A percentile compares a stretch with the other conserved stretches of the same genome.
phyloP scores from a whole-genome alignment of 2,329 filamentous ascomycete species.

The Fusarium pseudonygamai region DNA sequence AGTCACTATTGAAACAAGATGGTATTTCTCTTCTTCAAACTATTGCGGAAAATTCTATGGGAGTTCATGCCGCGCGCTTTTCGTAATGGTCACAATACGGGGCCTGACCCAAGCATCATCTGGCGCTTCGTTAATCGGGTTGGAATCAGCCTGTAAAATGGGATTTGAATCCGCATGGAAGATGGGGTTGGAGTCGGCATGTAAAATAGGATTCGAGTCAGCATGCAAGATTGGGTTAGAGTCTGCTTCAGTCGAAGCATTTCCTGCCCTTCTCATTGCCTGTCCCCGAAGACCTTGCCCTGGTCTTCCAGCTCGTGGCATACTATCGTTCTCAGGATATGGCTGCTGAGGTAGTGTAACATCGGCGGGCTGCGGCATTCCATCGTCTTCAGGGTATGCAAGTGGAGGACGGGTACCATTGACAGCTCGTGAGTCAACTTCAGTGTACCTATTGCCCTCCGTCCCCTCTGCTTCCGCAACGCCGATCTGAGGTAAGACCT shows the following conservation, averaged over 20 bases:
- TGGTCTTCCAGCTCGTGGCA: background rate
- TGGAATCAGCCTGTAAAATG: background rate
- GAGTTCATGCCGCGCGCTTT: background rate
- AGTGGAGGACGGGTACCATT: background rate
- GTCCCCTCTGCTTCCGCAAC: constrained; percentile 10
- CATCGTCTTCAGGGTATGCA: background rate
- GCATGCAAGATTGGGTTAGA: background rate
- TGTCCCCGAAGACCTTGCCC: background rate
- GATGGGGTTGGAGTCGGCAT: background rate
- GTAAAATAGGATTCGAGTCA: background rate
- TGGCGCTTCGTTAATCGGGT: background rate
- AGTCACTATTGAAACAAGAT: background rate
- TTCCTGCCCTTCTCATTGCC: background rate
- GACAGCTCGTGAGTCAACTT: constrained; percentile 1
- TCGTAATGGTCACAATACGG: background rate
- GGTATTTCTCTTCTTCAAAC: fast-evolving
- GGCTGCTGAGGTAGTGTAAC: background rate
- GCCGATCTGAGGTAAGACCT: background rate
- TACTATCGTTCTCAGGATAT: background rate
- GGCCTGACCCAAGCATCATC: background rate
- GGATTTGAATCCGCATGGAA: background rate
- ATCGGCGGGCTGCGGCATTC: background rate
- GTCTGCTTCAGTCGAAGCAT: background rate
- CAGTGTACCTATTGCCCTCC: constrained; percentile 12
- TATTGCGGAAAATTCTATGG: background rate